Conservation (phyloP, 1,284 basidiomycete genomes). For the Binderoboletus segoi region DNA sequence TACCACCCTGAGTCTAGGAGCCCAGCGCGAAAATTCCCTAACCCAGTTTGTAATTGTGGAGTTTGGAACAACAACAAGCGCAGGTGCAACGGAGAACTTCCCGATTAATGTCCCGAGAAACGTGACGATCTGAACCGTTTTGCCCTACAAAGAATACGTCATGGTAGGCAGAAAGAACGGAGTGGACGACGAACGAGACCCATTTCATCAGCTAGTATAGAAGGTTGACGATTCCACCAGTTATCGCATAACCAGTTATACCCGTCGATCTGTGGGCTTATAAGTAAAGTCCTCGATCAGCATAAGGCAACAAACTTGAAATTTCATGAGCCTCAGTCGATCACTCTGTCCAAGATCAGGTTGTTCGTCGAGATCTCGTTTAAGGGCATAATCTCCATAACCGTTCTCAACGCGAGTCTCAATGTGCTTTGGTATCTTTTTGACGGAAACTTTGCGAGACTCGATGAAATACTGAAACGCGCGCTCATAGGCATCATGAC, state of each 20-base stretch:
- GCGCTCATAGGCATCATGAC: constrained; percentile 63
- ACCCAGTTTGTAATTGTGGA: constrained; percentile 90
- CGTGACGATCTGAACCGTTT: constrained; percentile 91
- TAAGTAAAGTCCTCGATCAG: constrained; percentile 9
- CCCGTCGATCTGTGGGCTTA: constrained; percentile 70
- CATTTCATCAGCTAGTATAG: constrained; percentile 99
- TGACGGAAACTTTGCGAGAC: constrained; percentile 65
- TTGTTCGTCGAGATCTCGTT: constrained; percentile 47
- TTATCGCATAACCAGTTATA: constrained; percentile 92
- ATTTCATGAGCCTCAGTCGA: constrained; percentile 76
- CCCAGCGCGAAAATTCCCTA: constrained; percentile 92
- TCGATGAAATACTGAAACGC: constrained; percentile 70
- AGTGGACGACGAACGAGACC: constrained; percentile 61
- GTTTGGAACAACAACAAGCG: constrained; percentile 92
- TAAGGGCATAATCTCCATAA: constrained; percentile 50
- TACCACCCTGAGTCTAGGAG: constrained; percentile 77
- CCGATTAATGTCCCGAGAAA: constrained; percentile 81
- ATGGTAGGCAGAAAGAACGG: neutral
- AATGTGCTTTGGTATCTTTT: constrained; percentile 44
- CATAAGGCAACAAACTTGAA: constrained; percentile 57
- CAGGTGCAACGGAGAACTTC: constrained; percentile 68
- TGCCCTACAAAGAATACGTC: constrained; percentile 57
- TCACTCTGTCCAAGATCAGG: constrained; percentile 66
- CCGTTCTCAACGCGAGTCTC: constrained; percentile 47
- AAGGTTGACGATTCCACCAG: constrained; percentile 86